phyloP scores from a whole-genome alignment of 805 yeast genomes.

The Kockiozyma suomiensis region DNA sequence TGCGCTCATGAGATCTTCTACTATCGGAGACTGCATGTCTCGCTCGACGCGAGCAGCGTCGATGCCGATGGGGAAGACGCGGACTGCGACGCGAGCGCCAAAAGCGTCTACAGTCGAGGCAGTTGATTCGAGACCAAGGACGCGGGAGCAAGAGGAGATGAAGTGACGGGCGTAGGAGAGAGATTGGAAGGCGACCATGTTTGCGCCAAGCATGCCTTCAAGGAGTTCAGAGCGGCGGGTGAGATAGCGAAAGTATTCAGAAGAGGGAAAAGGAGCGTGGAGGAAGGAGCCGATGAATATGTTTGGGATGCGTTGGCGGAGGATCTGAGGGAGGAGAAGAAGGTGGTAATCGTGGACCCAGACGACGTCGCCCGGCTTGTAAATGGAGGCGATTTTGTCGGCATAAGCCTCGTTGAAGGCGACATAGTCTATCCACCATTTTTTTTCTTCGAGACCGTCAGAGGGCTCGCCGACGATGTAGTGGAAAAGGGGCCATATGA shows the following conservation, averaged over 20 bases:
- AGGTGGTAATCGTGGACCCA: conserved; percentile 93
- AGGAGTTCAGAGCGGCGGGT: conserved; percentile 79
- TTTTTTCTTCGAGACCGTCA: conserved; percentile 67
- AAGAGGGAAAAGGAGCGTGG: conserved; percentile 93
- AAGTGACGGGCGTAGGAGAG: conserved; percentile 88
- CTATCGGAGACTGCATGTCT: conserved; percentile 54
- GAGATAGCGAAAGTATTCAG: conserved; percentile 88
- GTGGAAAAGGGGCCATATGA: conserved; percentile 91
- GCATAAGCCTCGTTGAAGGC: conserved; percentile 89
- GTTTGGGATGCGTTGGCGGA: conserved; percentile 74
- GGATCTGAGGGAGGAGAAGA: conserved; percentile 75
- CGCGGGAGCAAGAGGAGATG: conserved; percentile 83
- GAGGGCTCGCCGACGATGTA: conserved; percentile 79
- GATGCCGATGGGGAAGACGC: conserved; percentile 85
- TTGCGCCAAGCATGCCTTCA: conserved; percentile 91
- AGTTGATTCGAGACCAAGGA: conserved; percentile 71
- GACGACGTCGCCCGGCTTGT: conserved; percentile 84
- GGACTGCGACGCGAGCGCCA: conserved; percentile 75
- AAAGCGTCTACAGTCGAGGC: conserved; percentile 52
- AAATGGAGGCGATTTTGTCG: conserved; percentile 68
- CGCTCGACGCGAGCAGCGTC: conserved; percentile 69
- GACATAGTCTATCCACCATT: conserved; percentile 89
- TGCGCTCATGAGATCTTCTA: conserved; percentile 58
- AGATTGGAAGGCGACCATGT: conserved; percentile 83
- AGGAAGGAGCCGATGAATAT: conserved; percentile 76